These are phyloP conservation scores for Kockiozyma suomiensis DNA, from an alignment of 805 yeast genomes.

Conservation along the genomic window DNA sequence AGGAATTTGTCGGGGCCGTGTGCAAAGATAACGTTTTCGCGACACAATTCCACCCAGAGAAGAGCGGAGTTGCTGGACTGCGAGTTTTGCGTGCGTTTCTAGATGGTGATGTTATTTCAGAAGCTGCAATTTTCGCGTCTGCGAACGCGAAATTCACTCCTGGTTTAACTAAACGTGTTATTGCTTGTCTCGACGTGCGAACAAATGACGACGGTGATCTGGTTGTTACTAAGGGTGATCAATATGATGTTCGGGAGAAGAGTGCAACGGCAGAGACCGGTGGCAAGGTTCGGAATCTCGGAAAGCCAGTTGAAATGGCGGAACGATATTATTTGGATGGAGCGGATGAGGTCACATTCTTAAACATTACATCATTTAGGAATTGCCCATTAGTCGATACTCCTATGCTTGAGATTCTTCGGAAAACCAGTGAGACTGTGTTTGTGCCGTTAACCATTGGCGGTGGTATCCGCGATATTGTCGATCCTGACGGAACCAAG, in stretches of 20 bases:
- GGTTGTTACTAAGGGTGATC: slow-evolving; percentile 98
- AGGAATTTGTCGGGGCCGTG: slow-evolving; percentile 81
- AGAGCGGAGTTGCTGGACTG: slow-evolving; percentile 90
- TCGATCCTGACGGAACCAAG: slow-evolving; percentile 77
- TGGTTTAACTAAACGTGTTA: slow-evolving; percentile 86
- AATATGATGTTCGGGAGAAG: slow-evolving; percentile 92
- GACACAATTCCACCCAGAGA: slow-evolving; percentile 99
- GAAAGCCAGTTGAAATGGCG: slow-evolving; percentile 95
- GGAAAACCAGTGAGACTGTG: slow-evolving; percentile 79
- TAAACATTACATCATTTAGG: slow-evolving; percentile 93
- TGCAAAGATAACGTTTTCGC: slow-evolving; percentile 80
- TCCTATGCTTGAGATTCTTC: slow-evolving; percentile 92
- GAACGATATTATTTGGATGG: slow-evolving; percentile 89
- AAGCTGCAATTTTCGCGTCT: neutral
- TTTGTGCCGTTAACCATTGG: slow-evolving; percentile 98
- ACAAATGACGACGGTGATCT: slow-evolving; percentile 91
- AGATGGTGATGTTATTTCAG: slow-evolving; percentile 43
- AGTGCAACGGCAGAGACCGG: slow-evolving; percentile 38
- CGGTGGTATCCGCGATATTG: slow-evolving; percentile 92
- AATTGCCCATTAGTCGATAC: slow-evolving; percentile 90
- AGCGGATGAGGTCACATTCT: slow-evolving; percentile 94
- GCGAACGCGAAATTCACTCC: slow-evolving; percentile 1
- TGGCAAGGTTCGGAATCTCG: slow-evolving; percentile 82
- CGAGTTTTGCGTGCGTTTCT: slow-evolving; percentile 74
- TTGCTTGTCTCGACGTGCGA: slow-evolving; percentile 97